These are phyloP conservation scores for Dothideomycetidae sp. DNA, from an alignment of 2,329 filamentous ascomycete genomes.

Conservation along the genomic window DNA sequence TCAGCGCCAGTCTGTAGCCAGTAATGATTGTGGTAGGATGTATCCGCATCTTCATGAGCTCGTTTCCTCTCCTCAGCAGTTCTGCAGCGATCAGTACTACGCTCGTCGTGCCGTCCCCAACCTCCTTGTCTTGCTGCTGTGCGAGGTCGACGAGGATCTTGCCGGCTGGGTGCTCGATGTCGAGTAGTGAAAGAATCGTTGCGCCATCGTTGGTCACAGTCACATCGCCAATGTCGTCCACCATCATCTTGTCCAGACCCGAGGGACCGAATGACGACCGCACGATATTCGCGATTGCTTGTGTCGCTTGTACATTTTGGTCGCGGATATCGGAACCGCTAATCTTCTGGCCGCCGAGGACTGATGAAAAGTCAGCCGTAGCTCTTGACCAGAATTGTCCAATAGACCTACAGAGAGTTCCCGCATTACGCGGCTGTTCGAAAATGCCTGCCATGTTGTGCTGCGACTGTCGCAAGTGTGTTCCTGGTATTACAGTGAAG, in stretches of 20 bases:
- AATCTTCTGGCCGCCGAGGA: conserved; percentile 95
- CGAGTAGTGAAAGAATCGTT: conserved; percentile 85
- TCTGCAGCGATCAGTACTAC: conserved; percentile 96
- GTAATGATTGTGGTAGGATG: conserved; percentile 99
- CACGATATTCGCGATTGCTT: conserved; percentile 96
- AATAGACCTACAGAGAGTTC: conserved; percentile 62
- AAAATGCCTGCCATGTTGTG: conserved; percentile 80
- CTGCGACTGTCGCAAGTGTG: background rate
- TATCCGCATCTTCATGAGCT: conserved; percentile 99
- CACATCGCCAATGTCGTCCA: conserved; percentile 98
- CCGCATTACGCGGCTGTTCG: conserved; percentile 79
- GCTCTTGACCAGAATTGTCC: conserved; percentile 5
- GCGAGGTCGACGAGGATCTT: conserved; percentile 97
- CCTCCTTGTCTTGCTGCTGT: conserved; percentile 97
- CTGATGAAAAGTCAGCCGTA: conserved; percentile 29
- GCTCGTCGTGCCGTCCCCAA: conserved; percentile 94
- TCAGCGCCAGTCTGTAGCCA: conserved; percentile 84
- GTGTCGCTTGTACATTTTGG: conserved; percentile 91
- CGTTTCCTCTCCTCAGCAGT: conserved; percentile 83
- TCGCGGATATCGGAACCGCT: conserved; percentile 92
- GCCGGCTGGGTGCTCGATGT: conserved; percentile 94
- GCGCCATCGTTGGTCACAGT: conserved; percentile 98
- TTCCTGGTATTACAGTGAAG: no score
- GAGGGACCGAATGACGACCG: conserved; percentile 97
- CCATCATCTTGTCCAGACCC: conserved; percentile 99